Percentiles rank a stretch among this genome's conserved stretches.
Evolutionary conservation across 495 filamentous ascomycete species (phyloP).

Genomic region (Penicillium waksmanii): DNA sequence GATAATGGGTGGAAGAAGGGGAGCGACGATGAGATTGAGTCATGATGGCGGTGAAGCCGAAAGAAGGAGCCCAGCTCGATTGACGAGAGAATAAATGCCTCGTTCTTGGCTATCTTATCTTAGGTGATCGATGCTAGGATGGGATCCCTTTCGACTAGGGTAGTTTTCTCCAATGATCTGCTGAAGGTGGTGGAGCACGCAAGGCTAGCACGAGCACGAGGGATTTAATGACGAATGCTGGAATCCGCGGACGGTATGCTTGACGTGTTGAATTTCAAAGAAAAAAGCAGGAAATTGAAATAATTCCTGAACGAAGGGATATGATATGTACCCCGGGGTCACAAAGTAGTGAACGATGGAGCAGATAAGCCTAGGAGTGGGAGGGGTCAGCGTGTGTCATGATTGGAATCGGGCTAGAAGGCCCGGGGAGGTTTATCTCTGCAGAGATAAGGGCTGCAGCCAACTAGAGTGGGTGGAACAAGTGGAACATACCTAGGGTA

Average conservation of each 20-base stretch:
- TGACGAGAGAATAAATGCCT: slow-evolving; percentile 28
- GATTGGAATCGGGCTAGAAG: too few species aligned
- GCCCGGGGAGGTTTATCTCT: background rate
- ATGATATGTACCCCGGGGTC: too few species aligned
- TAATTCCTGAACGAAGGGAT: too few species aligned
- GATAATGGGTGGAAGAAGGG: slow-evolving; percentile 37
- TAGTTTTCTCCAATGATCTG: background rate
- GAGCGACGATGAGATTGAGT: slow-evolving; percentile 48
- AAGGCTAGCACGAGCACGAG: slow-evolving; percentile 23
- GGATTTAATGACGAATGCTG: slow-evolving; percentile 27
- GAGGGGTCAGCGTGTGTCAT: too few species aligned
- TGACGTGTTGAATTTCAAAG: too few species aligned
- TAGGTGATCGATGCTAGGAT: background rate
- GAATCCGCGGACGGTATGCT: background rate
- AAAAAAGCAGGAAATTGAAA: too few species aligned
- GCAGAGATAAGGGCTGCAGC: background rate
- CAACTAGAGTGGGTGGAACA: background rate
- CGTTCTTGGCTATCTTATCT: slow-evolving; percentile 37
- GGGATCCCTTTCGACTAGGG: too few species aligned
- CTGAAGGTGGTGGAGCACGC: slow-evolving; percentile 35
- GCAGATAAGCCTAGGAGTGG: too few species aligned
- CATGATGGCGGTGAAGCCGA: slow-evolving; percentile 49
- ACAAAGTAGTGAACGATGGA: too few species aligned
- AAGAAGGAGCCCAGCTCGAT: background rate
- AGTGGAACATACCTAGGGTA: background rate